Evolutionary conservation across 148 eudicot species (phyloP).

Genomic region (Cornus florida): DNA sequence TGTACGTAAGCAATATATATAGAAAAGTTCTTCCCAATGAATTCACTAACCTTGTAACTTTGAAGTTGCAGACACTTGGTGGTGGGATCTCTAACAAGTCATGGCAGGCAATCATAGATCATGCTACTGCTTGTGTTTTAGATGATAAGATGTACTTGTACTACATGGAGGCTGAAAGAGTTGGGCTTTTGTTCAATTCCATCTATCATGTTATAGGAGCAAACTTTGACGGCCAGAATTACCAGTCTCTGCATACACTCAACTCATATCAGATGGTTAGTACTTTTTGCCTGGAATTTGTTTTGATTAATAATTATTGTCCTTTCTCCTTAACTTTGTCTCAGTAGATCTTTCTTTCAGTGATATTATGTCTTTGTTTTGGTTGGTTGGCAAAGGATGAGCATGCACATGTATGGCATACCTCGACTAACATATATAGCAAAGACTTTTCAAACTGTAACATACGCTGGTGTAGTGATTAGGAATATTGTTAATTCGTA

Average conservation of each 20-base stretch:
- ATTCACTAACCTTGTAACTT: background rate
- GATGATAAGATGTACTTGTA: slow-evolving; percentile 41
- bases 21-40: background rate
- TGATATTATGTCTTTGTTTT: background rate
- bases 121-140: slow-evolving; percentile 48
- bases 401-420: no score
- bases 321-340: background rate
- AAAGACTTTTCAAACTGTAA: no score
- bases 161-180: slow-evolving; percentile 33
- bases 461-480: no score
- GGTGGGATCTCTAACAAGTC: slow-evolving; percentile 34
- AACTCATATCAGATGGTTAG: slow-evolving; percentile 42
- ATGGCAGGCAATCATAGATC: slow-evolving; percentile 45
- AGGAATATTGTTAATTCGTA: no score
- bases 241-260: slow-evolving; percentile 29
- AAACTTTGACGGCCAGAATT: slow-evolving; percentile 39
- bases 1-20: background rate
- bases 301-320: background rate
- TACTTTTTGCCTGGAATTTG: slow-evolving; percentile 1
- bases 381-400: background rate
- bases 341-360: background rate
- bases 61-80: slow-evolving; percentile 35
- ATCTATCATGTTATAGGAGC: slow-evolving; percentile 40
- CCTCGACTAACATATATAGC: no score
- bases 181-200: slow-evolving; percentile 44